Conservation (phyloP, 2,329 filamentous ascomycete species). For the Fusarium sp. region DNA sequence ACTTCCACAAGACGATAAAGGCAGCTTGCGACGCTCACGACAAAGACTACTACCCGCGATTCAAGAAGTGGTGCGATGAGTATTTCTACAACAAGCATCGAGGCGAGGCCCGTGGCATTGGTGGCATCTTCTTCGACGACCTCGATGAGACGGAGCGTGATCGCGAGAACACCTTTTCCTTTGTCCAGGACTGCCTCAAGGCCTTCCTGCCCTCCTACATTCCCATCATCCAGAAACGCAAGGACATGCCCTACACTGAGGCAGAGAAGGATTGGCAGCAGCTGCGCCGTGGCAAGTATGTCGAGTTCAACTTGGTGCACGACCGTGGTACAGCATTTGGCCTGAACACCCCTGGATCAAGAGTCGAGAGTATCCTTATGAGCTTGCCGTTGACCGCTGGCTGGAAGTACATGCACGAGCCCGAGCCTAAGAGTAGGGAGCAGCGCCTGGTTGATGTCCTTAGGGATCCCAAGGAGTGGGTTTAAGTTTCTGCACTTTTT, state of each 20-base stretch:
- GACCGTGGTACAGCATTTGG: constrained; percentile 96
- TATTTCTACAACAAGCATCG: constrained; percentile 97
- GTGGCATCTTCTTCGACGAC: constrained; percentile 99
- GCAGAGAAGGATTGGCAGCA: constrained; percentile 97
- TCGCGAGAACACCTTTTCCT: constrained; percentile 88
- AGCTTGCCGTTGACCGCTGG: constrained; percentile 90
- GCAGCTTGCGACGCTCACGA: constrained; percentile 93
- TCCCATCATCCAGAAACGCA: constrained; percentile 86
- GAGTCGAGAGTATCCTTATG: constrained; percentile 98
- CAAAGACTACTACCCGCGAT: constrained; percentile 88
- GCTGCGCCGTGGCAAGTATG: constrained; percentile 90
- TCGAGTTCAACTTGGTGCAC: constrained; percentile 98
- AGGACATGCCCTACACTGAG: constrained; percentile 89
- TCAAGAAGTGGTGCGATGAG: constrained; percentile 98
- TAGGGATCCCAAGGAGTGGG: constrained; percentile 72
- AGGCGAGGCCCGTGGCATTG: constrained; percentile 84
- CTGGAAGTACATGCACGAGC: constrained; percentile 96
- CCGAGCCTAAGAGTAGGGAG: constrained; percentile 78
- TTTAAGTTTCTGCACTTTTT: constrained; percentile 51
- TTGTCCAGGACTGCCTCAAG: constrained; percentile 83
- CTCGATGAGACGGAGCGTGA: constrained; percentile 88
- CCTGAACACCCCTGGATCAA: constrained; percentile 87
- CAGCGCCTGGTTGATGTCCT: constrained; percentile 80
- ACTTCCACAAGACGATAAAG: constrained; percentile 96
- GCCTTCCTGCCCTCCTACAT: constrained; percentile 92